A percentile compares a stretch with the other conserved stretches of the same genome.
Evolutionary conservation across 129 eudicot species (phyloP).

Genomic region (Saposhnikovia divaricata): DNA sequence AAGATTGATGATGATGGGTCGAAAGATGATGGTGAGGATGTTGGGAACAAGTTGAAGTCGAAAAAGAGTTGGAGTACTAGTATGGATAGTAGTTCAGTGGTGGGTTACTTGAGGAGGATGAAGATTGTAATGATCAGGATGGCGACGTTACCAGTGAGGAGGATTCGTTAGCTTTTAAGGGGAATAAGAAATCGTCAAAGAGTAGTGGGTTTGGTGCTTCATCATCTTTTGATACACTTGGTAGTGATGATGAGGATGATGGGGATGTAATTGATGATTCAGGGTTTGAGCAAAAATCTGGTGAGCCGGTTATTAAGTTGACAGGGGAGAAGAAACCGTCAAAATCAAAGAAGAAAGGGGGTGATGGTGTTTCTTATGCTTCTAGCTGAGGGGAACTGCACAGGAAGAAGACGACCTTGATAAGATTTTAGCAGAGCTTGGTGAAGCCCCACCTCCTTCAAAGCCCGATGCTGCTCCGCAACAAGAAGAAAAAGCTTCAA

Average conservation of each 20-base stretch:
- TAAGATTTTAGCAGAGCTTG: too few relatives aligned
- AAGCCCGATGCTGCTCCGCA: too few relatives aligned
- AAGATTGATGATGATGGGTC: conserved; percentile 70
- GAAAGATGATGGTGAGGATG: conserved; percentile 25
- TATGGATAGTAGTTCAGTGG: conserved; percentile 41
- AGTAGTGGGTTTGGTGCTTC: conserved; percentile 31
- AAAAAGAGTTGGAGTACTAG: conserved; percentile 41
- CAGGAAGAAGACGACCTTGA: too few relatives aligned
- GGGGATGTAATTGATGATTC: conserved; percentile 16
- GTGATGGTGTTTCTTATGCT: conserved; percentile 32
- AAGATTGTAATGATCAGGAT: conserved; percentile 23
- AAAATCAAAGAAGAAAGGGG: conserved; percentile 50
- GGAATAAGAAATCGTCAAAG: conserved; percentile 50
- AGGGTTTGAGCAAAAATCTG: conserved; percentile 21
- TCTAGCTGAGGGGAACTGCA: too few relatives aligned
- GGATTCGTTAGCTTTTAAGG: conserved; percentile 30
- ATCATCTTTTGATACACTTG: conserved; percentile 47
- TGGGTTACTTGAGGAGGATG: conserved; percentile 61
- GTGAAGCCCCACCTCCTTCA: too few relatives aligned
- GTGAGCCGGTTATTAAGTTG: conserved; percentile 36
- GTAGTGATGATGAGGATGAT: conserved; percentile 40
- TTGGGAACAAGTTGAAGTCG: conserved; percentile 39
- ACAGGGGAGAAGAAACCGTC: conserved; percentile 71
- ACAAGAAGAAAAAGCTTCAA: too few relatives aligned
- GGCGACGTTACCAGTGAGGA: conserved; percentile 38